Base-by-base conservation (phyloP, 2,329 filamentous ascomycete species). In the Beauveria pseudobassiana region DNA sequence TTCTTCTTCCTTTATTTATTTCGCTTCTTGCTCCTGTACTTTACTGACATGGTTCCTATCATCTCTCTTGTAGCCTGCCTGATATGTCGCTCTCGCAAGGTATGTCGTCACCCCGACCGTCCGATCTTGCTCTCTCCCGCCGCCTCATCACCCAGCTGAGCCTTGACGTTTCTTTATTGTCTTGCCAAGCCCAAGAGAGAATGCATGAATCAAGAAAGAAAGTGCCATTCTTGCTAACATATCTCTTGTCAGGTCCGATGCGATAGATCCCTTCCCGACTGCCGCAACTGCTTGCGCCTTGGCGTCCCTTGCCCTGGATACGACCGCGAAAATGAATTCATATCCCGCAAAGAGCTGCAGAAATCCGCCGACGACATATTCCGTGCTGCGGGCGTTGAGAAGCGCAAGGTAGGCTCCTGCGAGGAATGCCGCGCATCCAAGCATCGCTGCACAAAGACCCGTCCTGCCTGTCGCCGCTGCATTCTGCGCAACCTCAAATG, bases 381-480 rank as follows among this genome's bases (percentile, higher is more conserved):
- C 62, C 63, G 62, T 22, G 67, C 64, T 9, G 61, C 70, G 6
- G 68, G 69, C 40, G 64, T 72, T 30, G 68, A 70, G 56, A 71
- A 68, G 62, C 66, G 69, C 12, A 63, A 66, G 18, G 64, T 71
- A 22, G 67, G 69, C 12, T 69, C 70, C 4, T 72, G 69, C 56
- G 59, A 68, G 22, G 69, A 69, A 51, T 71, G 70, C 26, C 67
- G 69, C 28, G 48, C 59, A 6, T 65, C 67, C 10, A 71, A 71
- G 63, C 64, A 68, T 50, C 65, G 67, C 20, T 71, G 70, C 62
- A 64, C 67, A 18, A 65, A 65, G 49, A 68, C 67, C 7, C 64
- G 65, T n/a, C 70, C 69, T 5, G 62, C 63, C 28, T 71, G 70
- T 60, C 65, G 64, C 20, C 64, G 69, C n/a, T 71, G 70, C 54